Conservation (phyloP, 2,329 filamentous ascomycete species). For the Zasmidium cellare region DNA sequence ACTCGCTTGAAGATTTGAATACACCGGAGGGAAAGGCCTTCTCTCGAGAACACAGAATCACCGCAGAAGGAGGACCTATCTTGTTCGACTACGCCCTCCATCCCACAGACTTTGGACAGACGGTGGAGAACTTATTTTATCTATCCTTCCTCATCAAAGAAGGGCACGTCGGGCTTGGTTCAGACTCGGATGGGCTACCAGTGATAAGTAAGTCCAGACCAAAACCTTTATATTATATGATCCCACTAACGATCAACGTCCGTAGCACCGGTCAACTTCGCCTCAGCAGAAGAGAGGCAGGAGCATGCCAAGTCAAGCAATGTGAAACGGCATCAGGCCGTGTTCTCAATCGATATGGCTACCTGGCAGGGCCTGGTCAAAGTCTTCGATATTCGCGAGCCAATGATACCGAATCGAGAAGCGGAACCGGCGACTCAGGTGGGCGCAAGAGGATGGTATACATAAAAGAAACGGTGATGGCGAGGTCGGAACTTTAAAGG, state of each 20-base stretch:
- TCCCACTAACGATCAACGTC: slow-evolving; percentile 48
- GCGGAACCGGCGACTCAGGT: slow-evolving; percentile 58
- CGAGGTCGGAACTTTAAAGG: background rate
- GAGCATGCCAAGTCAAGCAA: slow-evolving; percentile 55
- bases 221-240: slow-evolving; percentile 19
- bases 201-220: slow-evolving; percentile 68
- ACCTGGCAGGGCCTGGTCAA: slow-evolving; percentile 78
- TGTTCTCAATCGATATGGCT: slow-evolving; percentile 82
- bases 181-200: slow-evolving; percentile 74
- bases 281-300: no score
- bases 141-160: slow-evolving; percentile 92
- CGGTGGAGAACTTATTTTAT: slow-evolving; percentile 96
- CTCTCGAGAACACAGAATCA: slow-evolving; percentile 66
- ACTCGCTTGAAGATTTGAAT: slow-evolving; percentile 31
- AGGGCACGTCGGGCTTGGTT: slow-evolving; percentile 71
- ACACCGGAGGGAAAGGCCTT: slow-evolving; percentile 47
- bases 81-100: slow-evolving; percentile 89
- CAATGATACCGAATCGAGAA: slow-evolving; percentile 78
- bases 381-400: slow-evolving; percentile 71
- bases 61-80: slow-evolving; percentile 69
- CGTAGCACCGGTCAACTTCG: no score
- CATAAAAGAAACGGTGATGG: slow-evolving; percentile 38
- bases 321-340: slow-evolving; percentile 68
- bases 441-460: slow-evolving; percentile 67
- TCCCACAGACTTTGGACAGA: slow-evolving; percentile 86